Conservation (phyloP, 805 yeast genomes). For the Hanseniaspora thailandica region DNA sequence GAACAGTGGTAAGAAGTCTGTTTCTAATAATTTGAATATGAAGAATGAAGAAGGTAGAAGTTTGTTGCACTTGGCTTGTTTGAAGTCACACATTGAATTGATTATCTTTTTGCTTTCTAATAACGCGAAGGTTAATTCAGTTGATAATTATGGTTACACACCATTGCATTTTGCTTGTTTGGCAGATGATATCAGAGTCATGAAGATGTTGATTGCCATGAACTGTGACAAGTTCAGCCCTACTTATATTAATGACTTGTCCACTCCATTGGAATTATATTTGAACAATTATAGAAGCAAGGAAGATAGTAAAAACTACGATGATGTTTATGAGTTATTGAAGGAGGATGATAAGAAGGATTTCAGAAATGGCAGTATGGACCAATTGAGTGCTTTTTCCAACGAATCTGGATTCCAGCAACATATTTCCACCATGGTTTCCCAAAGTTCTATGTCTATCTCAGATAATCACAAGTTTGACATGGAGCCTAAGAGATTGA, state of each 20-base stretch:
- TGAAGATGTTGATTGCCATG: constrained; percentile 48
- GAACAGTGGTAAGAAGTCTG: constrained; percentile 27
- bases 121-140: constrained; percentile 57
- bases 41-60: constrained; percentile 79
- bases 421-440: constrained; percentile 29
- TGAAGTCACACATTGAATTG: constrained; percentile 57
- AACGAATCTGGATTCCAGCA: constrained; percentile 24
- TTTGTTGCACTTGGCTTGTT: constrained; percentile 71
- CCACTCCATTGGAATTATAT: constrained; percentile 29
- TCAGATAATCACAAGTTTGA: background rate
- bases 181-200: constrained; percentile 57
- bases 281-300: constrained; percentile 24
- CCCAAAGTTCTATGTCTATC: background rate
- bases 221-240: constrained; percentile 40
- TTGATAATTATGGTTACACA: constrained; percentile 71
- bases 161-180: constrained; percentile 82
- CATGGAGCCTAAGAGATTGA: background rate
- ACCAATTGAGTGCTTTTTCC: constrained; percentile 26
- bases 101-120: constrained; percentile 50
- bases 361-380: constrained; percentile 23
- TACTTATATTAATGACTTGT: constrained; percentile 2
- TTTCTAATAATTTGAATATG: constrained; percentile 64
- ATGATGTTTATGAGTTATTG: constrained; percentile 13
- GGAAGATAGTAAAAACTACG: constrained; percentile 15
- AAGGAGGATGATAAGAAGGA: constrained; percentile 20